Evolutionary conservation across 352 stramenopile species (phyloP).

Genomic region (Phytophthora litchii): DNA sequence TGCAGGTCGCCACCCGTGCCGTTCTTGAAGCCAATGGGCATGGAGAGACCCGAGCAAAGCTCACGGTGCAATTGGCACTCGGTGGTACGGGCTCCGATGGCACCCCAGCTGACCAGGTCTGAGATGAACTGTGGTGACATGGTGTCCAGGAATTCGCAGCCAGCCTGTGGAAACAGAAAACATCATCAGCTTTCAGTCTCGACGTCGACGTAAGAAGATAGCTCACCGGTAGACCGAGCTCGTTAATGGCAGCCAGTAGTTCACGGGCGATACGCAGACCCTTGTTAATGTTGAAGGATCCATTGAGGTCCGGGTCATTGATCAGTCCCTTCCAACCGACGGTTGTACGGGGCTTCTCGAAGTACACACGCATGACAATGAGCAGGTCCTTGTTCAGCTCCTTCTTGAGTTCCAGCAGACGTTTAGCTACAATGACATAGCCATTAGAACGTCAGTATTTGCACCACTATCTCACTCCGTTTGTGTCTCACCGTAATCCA

Average conservation of each 20-base stretch:
- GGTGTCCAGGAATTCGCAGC: slow-evolving; percentile 90
- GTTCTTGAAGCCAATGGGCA: slow-evolving; percentile 94
- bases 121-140: slow-evolving; percentile 92
- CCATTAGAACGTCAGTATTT: slow-evolving; percentile 7
- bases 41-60: slow-evolving; percentile 88
- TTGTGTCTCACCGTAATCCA: slow-evolving; percentile 74
- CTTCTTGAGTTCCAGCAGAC: slow-evolving; percentile 70
- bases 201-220: background rate
- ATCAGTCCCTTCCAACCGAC: slow-evolving; percentile 92
- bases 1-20: slow-evolving; percentile 87
- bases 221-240: slow-evolving; percentile 73
- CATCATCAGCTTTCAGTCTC: background rate
- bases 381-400: slow-evolving; percentile 84
- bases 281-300: slow-evolving; percentile 94
- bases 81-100: slow-evolving; percentile 90
- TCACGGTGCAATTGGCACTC: slow-evolving; percentile 91
- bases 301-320: slow-evolving; percentile 90
- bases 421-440: slow-evolving; percentile 44
- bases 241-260: slow-evolving; percentile 86
- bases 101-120: slow-evolving; percentile 89
- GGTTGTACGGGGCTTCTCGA: slow-evolving; percentile 91
- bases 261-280: slow-evolving; percentile 82
- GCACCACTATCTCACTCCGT: background rate
- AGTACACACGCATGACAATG: slow-evolving; percentile 93
- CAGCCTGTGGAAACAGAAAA: slow-evolving; percentile 34